Conservation (phyloP, 805 yeast species). For the Starmera quercuum region DNA sequence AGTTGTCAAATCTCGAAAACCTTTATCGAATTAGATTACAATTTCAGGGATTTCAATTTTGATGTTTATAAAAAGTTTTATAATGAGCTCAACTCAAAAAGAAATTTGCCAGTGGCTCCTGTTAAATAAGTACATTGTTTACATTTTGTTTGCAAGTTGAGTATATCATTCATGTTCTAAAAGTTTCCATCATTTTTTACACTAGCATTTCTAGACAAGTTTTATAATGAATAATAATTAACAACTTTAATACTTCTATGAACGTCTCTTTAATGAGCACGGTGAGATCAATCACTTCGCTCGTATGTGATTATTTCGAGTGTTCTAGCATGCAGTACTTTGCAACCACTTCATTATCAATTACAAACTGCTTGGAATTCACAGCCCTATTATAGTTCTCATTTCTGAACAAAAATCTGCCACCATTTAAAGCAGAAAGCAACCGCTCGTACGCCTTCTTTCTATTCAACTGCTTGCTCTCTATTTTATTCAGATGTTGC, state of each 20-base stretch:
- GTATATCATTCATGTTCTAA: too few relatives aligned
- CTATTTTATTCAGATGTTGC: constrained; percentile 26
- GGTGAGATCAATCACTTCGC: too few relatives aligned
- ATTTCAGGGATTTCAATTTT: constrained; percentile 48
- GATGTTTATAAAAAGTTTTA: constrained; percentile 35
- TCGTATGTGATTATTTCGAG: too few relatives aligned
- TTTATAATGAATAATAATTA: too few relatives aligned
- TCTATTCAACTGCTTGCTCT: constrained; percentile 24
- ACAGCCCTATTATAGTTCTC: constrained; percentile 30
- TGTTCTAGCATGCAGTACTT: too few relatives aligned
- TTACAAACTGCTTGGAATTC: constrained; percentile 18
- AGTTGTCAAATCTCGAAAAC: constrained; percentile 54
- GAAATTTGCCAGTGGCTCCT: too few relatives aligned
- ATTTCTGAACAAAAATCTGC: constrained; percentile 39
- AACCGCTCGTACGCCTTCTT: constrained; percentile 37
- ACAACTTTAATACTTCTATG: too few relatives aligned
- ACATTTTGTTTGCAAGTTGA: too few relatives aligned
- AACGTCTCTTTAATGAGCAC: too few relatives aligned
- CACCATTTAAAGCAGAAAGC: constrained; percentile 32
- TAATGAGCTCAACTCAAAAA: constrained; percentile 3
- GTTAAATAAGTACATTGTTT: too few relatives aligned
- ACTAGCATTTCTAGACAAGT: too few relatives aligned
- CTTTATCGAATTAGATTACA: constrained; percentile 55
- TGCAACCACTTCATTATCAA: constrained; percentile 11
- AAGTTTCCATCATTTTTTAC: too few relatives aligned